Percentiles rank a stretch among this genome's conserved stretches.
Evolutionary conservation across 345 rosid genomes (phyloP).

Genomic region (Ricinus communis): DNA sequence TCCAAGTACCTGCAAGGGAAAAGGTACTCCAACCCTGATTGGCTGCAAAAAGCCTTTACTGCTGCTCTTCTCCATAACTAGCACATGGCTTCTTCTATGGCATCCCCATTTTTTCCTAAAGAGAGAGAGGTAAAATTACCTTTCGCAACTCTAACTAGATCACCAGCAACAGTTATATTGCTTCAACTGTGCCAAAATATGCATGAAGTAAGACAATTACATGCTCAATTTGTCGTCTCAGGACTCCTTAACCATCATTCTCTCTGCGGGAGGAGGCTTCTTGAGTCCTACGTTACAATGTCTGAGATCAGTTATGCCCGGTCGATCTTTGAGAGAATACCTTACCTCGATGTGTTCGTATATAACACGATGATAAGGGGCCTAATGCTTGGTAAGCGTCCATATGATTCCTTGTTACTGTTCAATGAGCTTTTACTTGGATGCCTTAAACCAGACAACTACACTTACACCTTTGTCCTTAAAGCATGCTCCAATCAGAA

Average conservation of each 20-base stretch:
- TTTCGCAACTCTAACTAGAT: not conserved
- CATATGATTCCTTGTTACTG: slow-evolving; percentile 10
- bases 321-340: slow-evolving; percentile 8
- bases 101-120: not conserved
- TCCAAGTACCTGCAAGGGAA: not conserved
- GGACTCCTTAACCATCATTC: not conserved
- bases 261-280: slow-evolving; percentile 5
- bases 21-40: not conserved
- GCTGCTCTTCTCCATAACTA: too few relatives aligned
- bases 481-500: slow-evolving; percentile 9
- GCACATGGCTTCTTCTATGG: not conserved
- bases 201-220: slow-evolving; percentile 1
- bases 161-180: not conserved
- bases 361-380: slow-evolving; percentile 14
- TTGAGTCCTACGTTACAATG: not conserved
- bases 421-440: not conserved
- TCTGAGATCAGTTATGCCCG: not conserved
- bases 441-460: slow-evolving; percentile 13
- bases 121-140: not conserved
- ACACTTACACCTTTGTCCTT: slow-evolving; percentile 12
- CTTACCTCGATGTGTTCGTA: slow-evolving; percentile 5
- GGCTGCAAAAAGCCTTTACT: not conserved
- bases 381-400: slow-evolving; percentile 7
- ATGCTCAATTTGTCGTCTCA: slow-evolving; percentile 11
- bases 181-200: slow-evolving; percentile 7